Evolutionary conservation across 345 rosid genomes (phyloP).

Genomic region (Erucastrum elatum): DNA sequence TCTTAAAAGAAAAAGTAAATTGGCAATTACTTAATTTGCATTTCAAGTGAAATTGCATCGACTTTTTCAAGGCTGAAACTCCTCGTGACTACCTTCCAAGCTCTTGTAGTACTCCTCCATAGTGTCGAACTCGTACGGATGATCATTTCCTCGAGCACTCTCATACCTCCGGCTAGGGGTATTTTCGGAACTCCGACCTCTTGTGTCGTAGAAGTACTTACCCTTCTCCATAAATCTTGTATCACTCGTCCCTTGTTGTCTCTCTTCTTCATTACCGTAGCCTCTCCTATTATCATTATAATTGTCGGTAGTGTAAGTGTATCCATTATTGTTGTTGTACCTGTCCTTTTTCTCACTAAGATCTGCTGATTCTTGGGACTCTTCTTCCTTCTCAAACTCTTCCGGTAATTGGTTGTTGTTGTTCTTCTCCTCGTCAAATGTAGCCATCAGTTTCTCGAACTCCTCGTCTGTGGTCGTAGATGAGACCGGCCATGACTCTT

Average conservation of each 20-base stretch:
- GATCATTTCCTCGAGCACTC: constrained; percentile 23
- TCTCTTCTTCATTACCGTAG: constrained; percentile 41
- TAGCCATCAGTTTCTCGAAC: constrained; percentile 39
- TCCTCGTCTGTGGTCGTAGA: constrained; percentile 37
- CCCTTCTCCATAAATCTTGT: constrained; percentile 55
- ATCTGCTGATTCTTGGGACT: background rate
- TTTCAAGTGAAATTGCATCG: background rate
- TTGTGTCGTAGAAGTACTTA: constrained; percentile 38
- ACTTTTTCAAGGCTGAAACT: constrained; percentile 43
- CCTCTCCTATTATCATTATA: constrained; percentile 27
- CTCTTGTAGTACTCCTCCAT: constrained; percentile 58
- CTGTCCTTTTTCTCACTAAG: constrained; percentile 24
- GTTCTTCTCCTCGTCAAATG: constrained; percentile 41
- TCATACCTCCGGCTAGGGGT: constrained; percentile 19
- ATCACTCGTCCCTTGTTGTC: constrained; percentile 67
- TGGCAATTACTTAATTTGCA: constrained; percentile 13
- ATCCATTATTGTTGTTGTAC: constrained; percentile 23
- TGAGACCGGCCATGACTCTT: constrained; percentile 43
- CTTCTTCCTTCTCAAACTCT: constrained; percentile 28
- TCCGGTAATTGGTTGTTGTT: constrained; percentile 32
- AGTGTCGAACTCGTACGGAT: constrained; percentile 49
- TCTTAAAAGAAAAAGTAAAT: constrained; percentile 20
- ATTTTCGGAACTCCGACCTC: constrained; percentile 29
- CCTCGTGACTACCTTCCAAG: constrained; percentile 42
- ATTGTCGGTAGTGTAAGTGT: constrained; percentile 27